These are phyloP conservation scores for Diplodia intermedia DNA, from an alignment of 2,329 filamentous ascomycete genomes.

Conservation along the genomic window DNA sequence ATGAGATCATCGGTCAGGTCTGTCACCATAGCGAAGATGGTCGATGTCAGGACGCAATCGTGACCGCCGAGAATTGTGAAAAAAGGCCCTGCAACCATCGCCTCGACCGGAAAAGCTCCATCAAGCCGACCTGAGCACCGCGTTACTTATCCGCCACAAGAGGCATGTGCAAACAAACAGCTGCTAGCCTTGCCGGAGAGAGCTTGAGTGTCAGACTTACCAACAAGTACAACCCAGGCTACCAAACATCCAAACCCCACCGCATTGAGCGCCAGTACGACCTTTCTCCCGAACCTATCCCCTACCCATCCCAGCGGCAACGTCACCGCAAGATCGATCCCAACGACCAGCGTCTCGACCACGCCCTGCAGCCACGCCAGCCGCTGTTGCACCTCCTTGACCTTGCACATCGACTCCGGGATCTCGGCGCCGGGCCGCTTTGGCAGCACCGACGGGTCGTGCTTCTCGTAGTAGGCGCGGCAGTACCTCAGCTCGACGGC, in stretches of 20 bases:
- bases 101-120: conserved; percentile 41
- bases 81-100: conserved; percentile 44
- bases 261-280: conserved; percentile 45
- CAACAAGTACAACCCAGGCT: conserved; percentile 43
- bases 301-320: conserved; percentile 47
- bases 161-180: no score
- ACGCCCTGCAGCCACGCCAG: conserved; percentile 62
- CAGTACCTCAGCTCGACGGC: conserved; percentile 52
- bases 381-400: conserved; percentile 58
- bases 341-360: conserved; percentile 47
- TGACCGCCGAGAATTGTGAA: conserved; percentile 43
- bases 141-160: not conserved
- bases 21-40: conserved; percentile 45
- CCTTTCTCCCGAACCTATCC: conserved; percentile 40
- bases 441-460: conserved; percentile 49
- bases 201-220: conserved; percentile 35
- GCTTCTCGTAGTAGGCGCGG: conserved; percentile 55
- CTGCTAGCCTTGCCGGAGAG: no score
- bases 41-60: conserved; percentile 48
- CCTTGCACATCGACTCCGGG: conserved; percentile 62
- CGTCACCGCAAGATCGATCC: conserved; percentile 45
- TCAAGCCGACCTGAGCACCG: conserved; percentile 38
- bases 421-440: conserved; percentile 48
- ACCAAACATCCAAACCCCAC: conserved; percentile 43
- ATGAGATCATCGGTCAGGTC: conserved; percentile 44